Evolutionary conservation across 73 alveolate species (phyloP).

Genomic region (Stentor roeselii): DNA sequence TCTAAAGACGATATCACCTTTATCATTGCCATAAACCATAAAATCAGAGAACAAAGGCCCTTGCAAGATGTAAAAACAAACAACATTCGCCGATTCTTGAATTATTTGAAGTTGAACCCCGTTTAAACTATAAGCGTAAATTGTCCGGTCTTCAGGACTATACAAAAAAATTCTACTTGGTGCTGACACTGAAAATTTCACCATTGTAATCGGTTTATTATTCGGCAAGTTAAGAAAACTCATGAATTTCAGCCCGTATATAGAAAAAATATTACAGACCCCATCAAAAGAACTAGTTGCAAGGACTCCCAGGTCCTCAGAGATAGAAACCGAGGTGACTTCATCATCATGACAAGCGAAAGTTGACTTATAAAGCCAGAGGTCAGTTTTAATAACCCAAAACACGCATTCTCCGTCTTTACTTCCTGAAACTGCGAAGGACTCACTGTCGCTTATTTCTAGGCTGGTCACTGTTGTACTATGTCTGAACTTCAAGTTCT

Average conservation of each 20-base stretch:
- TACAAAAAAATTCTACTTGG: constrained; percentile 48
- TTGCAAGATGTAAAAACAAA: constrained; percentile 43
- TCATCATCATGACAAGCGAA: constrained; percentile 11
- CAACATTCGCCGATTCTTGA: constrained; percentile 48
- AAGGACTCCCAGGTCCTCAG: constrained; percentile 36
- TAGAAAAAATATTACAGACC: constrained; percentile 45
- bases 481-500: constrained; percentile 31
- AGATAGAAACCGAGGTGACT: constrained; percentile 42
- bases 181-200: constrained; percentile 52
- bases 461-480: constrained; percentile 36
- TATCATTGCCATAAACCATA: constrained; percentile 78
- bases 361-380: constrained; percentile 21
- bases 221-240: constrained; percentile 47
- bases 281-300: constrained; percentile 61
- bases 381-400: constrained; percentile 40
- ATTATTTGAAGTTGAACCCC: neutral
- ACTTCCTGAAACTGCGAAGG: constrained; percentile 38
- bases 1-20: constrained; percentile 70
- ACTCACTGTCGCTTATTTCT: constrained; percentile 34
- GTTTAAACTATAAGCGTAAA: constrained; percentile 34
- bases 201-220: constrained; percentile 54
- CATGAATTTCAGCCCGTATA: constrained; percentile 44
- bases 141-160: constrained; percentile 59
- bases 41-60: constrained; percentile 52
- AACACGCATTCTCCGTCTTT: constrained; percentile 48